Evolutionary conservation across 1,284 basidiomycete genomes (phyloP).

Genomic region (Polyporus tsugae): DNA sequence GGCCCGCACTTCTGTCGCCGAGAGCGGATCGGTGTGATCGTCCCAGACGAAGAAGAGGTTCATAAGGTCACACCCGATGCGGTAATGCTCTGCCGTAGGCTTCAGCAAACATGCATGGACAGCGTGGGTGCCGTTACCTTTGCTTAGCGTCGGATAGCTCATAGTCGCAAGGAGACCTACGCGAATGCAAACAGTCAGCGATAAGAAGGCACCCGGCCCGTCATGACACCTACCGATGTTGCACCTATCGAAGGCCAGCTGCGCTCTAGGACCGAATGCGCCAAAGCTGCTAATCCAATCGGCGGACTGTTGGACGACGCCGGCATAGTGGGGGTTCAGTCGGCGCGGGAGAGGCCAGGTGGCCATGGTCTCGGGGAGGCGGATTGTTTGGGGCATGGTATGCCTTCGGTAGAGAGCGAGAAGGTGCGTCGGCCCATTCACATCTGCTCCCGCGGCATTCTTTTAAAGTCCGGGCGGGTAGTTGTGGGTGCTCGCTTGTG

Average conservation of each 20-base stretch:
- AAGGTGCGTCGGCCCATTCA: neutral
- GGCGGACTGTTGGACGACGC: neutral
- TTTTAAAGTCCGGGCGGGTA: neutral
- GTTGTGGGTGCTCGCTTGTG: slow-evolving; percentile 1
- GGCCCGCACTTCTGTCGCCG: slow-evolving; percentile 17
- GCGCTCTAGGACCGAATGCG: slow-evolving; percentile 27
- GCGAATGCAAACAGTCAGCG: neutral
- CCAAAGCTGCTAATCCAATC: slow-evolving; percentile 18
- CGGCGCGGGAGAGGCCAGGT: slow-evolving; percentile 9
- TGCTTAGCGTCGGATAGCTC: slow-evolving; percentile 23
- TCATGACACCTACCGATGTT: slow-evolving; percentile 33
- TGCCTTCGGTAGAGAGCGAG: slow-evolving; percentile 1
- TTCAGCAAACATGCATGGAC: neutral
- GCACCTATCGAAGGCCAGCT: slow-evolving; percentile 35
- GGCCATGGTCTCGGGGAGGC: slow-evolving; percentile 12
- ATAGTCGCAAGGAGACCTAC: slow-evolving; percentile 34
- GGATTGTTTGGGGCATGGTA: slow-evolving; percentile 8
- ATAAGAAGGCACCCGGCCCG: neutral
- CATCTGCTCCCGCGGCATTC: neutral
- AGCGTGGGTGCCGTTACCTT: slow-evolving; percentile 16
- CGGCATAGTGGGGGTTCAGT: slow-evolving; percentile 8
- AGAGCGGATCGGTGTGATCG: slow-evolving; percentile 36
- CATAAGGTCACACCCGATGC: slow-evolving; percentile 36
- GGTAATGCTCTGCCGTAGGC: slow-evolving; percentile 25
- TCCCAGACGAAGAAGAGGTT: slow-evolving; percentile 39